phyloP scores from a whole-genome alignment of 1,284 basidiomycete genomes.

The Cryptococcus sp. region DNA sequence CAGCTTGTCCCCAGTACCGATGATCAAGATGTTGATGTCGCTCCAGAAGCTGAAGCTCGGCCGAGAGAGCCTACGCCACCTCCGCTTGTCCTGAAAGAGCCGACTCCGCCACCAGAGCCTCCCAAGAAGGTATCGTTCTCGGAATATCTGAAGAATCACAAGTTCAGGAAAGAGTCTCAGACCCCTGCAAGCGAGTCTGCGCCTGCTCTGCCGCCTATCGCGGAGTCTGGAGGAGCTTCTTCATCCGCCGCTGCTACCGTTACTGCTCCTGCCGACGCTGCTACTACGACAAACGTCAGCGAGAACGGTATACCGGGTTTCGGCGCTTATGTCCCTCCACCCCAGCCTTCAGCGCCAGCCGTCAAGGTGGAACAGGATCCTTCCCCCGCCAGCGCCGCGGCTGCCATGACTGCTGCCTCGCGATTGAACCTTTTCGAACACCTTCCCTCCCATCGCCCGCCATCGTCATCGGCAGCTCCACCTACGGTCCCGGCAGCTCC shows the following conservation, averaged over 20 bases:
- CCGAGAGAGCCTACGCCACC: conserved; percentile 29
- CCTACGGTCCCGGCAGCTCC: conserved; percentile 1
- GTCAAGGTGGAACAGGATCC: conserved; percentile 15
- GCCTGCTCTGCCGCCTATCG: neutral
- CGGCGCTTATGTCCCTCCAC: neutral
- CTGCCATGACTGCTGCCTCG: neutral
- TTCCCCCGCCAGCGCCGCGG: conserved; percentile 1
- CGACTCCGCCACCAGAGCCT: conserved; percentile 29
- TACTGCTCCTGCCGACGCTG: neutral
- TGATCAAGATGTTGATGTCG: conserved; percentile 1
- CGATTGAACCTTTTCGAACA: conserved; percentile 38
- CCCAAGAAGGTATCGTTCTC: conserved; percentile 45
- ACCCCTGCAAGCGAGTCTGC: conserved; percentile 8
- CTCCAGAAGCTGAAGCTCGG: conserved; percentile 8
- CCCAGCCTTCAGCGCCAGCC: neutral
- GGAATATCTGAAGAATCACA: conserved; percentile 45
- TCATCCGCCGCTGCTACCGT: conserved; percentile 4
- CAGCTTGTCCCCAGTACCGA: neutral
- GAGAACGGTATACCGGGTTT: conserved; percentile 12
- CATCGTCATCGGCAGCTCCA: neutral
- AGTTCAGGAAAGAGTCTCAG: conserved; percentile 38
- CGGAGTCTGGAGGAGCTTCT: neutral
- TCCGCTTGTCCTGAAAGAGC: conserved; percentile 26
- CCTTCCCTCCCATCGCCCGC: conserved; percentile 28
- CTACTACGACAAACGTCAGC: too few species aligned